Base-by-base conservation (phyloP, 352 stramenopile species). In the Globisporangium cystogenes region DNA sequence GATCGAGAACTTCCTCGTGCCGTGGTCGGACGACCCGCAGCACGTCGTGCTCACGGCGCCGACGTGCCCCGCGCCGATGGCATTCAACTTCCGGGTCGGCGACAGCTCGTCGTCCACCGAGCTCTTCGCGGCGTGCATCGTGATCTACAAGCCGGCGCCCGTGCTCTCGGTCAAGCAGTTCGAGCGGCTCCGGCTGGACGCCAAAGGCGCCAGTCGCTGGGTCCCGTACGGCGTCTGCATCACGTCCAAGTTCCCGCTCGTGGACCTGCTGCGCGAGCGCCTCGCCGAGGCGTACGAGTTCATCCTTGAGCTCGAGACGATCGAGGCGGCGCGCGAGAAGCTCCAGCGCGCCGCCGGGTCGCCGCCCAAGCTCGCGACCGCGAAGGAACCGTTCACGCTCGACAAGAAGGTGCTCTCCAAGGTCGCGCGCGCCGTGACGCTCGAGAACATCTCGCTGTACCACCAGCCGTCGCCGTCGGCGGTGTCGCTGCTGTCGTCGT, bases 231-330 rank as follows among this genome's bases (percentile, higher is more conserved):
- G 84, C 37, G 74, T 94, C 11, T 92, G 81, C 36, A 69, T 92
- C 31, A 48, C 87, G 45, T 94, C 84, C n/a, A 90, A 87, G 53
- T 92, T 89, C 49, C 77, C 84, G 14, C 70, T 94, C 23, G 70
- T 92, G 7, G 78, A 90, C 61, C 55, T 90, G 18, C 63, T 94
- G n/a, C 84, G 84, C 31, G 79, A 90, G 42, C 77, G 84, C 4
- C 62, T 94, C 4, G 74, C 79, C 0, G 84, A 94, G 67, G 81
- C 80, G 7, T 94, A 91, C 52, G 81, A 94, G 48, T 83, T 83
- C 51, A 80, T 92, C 51, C 62, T 92, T 20, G 81, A 90, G 57
- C 62, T 84, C 2, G 80, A 93, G 40, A 69, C 62, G 8, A 79
- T 84, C 26, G 63, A 74, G 51, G 57, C 69, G 35, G 53, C 55